These are phyloP conservation scores for Galerina marginata DNA, from an alignment of 768 basidiomycete species.

Conservation along the genomic window DNA sequence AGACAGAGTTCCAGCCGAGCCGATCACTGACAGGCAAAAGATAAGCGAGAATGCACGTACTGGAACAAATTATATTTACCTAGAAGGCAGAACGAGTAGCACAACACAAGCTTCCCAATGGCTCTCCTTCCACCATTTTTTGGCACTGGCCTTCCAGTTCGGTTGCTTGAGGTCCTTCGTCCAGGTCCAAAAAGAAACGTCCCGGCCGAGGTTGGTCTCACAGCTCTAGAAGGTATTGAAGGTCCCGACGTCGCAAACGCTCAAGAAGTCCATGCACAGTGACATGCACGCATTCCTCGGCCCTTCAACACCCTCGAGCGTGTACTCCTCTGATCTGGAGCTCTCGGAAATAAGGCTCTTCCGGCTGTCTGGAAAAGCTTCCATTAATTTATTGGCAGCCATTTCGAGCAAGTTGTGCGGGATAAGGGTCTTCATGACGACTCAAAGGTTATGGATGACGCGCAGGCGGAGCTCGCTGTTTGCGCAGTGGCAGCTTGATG, in stretches of 20 bases:
- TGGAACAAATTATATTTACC: constrained; percentile 43
- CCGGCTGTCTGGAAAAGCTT: constrained; percentile 53
- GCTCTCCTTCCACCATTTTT: constrained; percentile 56
- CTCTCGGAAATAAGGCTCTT: constrained; percentile 44
- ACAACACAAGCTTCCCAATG: constrained; percentile 60
- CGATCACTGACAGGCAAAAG: constrained; percentile 34
- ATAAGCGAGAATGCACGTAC: neutral
- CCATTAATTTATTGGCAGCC: constrained; percentile 53
- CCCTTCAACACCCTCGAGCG: constrained; percentile 33
- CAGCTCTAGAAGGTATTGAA: constrained; percentile 61
- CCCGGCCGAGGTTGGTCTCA: constrained; percentile 24
- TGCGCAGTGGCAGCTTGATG: constrained; percentile 29
- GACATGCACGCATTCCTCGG: constrained; percentile 62
- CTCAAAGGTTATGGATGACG: constrained; percentile 65
- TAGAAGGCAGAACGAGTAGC: constrained; percentile 67
- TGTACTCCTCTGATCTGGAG: constrained; percentile 11
- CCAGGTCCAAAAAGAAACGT: constrained; percentile 42
- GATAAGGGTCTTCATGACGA: constrained; percentile 47
- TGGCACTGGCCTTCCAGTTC: constrained; percentile 63
- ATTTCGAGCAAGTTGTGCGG: constrained; percentile 39
- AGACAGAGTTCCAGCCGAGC: constrained; percentile 55
- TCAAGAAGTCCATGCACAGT: constrained; percentile 60
- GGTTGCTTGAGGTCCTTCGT: constrained; percentile 45
- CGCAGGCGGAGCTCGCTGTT: constrained; percentile 59
- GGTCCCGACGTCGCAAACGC: constrained; percentile 49